A percentile compares a stretch with the other conserved stretches of the same genome.
These are phyloP conservation scores for Tetragonia tetragonoides DNA, from an alignment of 148 eudicot species.

Conservation along the genomic window DNA sequence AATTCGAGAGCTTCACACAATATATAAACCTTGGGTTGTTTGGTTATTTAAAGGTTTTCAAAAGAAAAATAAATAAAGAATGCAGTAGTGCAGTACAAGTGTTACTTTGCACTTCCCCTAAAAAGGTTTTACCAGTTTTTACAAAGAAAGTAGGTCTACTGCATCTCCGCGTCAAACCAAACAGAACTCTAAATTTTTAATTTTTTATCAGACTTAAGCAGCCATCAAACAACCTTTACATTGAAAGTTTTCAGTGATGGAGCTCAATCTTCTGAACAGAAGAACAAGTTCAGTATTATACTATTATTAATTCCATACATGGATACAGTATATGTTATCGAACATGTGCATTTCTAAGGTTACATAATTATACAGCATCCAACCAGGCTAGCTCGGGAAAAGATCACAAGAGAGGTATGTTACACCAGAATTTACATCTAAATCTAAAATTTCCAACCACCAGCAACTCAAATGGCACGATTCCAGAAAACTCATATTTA, in stretches of 20 bases:
- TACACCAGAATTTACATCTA: neutral
- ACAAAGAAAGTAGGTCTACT: neutral
- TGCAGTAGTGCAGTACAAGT: neutral
- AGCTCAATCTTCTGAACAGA: no score
- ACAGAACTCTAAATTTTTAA: no score
- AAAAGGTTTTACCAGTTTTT: neutral
- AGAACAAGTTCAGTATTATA: no score
- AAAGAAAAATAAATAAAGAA: neutral
- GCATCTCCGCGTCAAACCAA: no score
- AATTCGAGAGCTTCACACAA: no score
- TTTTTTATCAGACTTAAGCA: neutral
- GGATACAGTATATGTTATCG: no score
- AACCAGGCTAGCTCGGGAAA: neutral
- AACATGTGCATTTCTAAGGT: no score
- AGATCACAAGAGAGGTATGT: neutral
- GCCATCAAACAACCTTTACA: neutral
- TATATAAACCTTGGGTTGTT: no score
- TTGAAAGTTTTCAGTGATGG: neutral
- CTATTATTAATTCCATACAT: no score
- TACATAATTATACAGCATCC: neutral
- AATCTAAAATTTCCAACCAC: neutral
- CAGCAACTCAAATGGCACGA: conserved; percentile 1
- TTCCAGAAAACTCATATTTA: neutral
- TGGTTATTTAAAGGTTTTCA: neutral
- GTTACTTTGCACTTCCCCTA: neutral